Percentiles rank a stretch among this genome's conserved stretches.
Evolutionary conservation across 2,329 filamentous ascomycete species (phyloP).

Genomic region (Ceratocystis cacaofunesta): DNA sequence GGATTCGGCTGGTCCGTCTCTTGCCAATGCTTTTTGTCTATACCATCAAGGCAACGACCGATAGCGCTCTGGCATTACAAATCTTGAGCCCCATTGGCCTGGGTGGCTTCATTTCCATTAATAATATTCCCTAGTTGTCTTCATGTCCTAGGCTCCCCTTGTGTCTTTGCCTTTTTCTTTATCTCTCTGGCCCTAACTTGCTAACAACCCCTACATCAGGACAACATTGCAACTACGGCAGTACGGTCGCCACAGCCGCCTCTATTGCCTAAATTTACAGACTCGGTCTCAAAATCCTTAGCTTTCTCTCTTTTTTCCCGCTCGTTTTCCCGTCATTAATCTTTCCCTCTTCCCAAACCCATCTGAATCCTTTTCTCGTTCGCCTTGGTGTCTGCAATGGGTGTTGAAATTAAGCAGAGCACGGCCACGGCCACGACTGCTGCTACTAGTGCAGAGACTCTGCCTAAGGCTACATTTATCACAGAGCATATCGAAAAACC

Average conservation of each 20-base stretch:
- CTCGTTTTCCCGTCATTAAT: background rate
- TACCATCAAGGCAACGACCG: background rate
- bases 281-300: background rate
- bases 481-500: slow-evolving; percentile 69
- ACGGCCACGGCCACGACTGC: background rate
- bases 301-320: background rate
- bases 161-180: background rate
- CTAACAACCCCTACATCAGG: background rate
- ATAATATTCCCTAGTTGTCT: background rate
- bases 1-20: background rate
- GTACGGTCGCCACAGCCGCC: too few species aligned
- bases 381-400: background rate
- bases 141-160: background rate
- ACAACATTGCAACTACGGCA: slow-evolving; percentile 1
- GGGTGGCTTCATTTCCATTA: background rate
- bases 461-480: slow-evolving; percentile 23
- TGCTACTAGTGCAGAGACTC: background rate
- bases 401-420: background rate
- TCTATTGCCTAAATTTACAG: too few species aligned
- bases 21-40: background rate
- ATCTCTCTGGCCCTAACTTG: background rate
- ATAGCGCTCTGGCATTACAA: background rate
- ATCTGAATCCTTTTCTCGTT: background rate
- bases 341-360: background rate
- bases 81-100: background rate